phyloP scores from a whole-genome alignment of 179 eudicot species.

The Spergularia azorica region DNA sequence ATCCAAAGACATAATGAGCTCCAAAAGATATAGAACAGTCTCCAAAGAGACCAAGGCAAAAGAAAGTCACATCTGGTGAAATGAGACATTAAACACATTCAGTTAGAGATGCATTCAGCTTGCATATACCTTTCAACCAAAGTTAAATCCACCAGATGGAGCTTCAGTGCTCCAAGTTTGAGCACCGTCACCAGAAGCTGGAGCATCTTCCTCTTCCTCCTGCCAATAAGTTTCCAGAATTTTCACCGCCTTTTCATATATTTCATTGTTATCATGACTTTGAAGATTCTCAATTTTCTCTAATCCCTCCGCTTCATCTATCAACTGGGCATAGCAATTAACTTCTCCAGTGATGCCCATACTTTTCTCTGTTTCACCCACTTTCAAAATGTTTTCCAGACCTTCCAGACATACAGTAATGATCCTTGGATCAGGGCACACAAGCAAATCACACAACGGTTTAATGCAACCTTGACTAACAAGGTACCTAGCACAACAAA shows the following conservation, averaged over 20 bases:
- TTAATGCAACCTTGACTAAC: constrained; percentile 76
- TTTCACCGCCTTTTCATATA: constrained; percentile 82
- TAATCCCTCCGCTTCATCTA: constrained; percentile 83
- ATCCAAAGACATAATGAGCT: not conserved
- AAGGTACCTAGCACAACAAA: constrained; percentile 51
- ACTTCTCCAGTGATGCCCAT: constrained; percentile 53
- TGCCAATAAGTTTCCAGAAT: constrained; percentile 85
- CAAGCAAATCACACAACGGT: constrained; percentile 84
- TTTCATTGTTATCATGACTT: constrained; percentile 79
- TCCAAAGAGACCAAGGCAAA: not conserved
- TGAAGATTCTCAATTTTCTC: constrained; percentile 87
- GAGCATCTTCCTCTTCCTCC: constrained; percentile 70
- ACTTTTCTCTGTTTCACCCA: constrained; percentile 74
- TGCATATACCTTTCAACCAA: constrained; percentile 57
- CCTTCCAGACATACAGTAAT: constrained; percentile 82
- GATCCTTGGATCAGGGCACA: constrained; percentile 87
- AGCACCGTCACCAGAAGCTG: constrained; percentile 44
- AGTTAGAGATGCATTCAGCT: not conserved
- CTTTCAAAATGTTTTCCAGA: constrained; percentile 79
- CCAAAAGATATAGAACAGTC: not conserved
- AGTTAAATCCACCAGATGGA: constrained; percentile 85
- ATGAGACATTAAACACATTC: too few relatives aligned
- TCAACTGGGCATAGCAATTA: constrained; percentile 66
- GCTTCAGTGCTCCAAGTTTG: constrained; percentile 51
- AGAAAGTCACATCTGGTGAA: not conserved